These are phyloP conservation scores for Mycena rosella DNA, from an alignment of 768 basidiomycete genomes.

Conservation along the genomic window DNA sequence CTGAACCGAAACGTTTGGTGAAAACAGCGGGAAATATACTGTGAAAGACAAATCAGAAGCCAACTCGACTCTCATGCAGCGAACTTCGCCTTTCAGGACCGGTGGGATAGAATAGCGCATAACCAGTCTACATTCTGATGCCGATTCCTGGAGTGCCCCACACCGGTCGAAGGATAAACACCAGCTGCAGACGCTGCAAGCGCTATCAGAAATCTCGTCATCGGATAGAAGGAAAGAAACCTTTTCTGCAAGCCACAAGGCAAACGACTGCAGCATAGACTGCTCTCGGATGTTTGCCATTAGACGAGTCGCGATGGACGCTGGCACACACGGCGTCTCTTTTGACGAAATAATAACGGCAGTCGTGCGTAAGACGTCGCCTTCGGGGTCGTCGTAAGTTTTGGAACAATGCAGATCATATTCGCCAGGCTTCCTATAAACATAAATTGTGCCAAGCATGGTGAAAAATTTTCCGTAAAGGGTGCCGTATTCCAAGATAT, in stretches of 20 bases:
- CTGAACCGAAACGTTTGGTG: not conserved
- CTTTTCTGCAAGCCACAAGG: too few relatives aligned
- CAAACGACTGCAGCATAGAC: not conserved
- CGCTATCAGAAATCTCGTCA: too few relatives aligned
- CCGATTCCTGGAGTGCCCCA: too few relatives aligned
- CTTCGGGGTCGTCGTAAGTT: not conserved
- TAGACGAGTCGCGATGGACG: not conserved
- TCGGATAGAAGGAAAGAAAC: too few relatives aligned
- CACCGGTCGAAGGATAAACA: too few relatives aligned
- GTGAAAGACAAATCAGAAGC: not conserved
- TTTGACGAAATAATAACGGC: not conserved
- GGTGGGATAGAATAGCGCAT: too few relatives aligned
- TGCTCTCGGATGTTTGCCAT: not conserved
- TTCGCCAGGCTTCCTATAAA: not conserved
- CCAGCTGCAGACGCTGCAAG: too few relatives aligned
- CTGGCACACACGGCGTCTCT: not conserved
- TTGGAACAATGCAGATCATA: not conserved
- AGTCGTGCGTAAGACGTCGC: slow-evolving; percentile 4
- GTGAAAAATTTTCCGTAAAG: slow-evolving; percentile 5
- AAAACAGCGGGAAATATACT: slow-evolving; percentile 3
- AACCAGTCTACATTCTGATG: too few relatives aligned
- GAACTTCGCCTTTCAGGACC: too few relatives aligned
- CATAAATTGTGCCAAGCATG: not conserved
- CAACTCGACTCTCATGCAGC: not conserved
- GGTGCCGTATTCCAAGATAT: not conserved